phyloP scores from a whole-genome alignment of 768 basidiomycete genomes.

The Amyloporia xantha region DNA sequence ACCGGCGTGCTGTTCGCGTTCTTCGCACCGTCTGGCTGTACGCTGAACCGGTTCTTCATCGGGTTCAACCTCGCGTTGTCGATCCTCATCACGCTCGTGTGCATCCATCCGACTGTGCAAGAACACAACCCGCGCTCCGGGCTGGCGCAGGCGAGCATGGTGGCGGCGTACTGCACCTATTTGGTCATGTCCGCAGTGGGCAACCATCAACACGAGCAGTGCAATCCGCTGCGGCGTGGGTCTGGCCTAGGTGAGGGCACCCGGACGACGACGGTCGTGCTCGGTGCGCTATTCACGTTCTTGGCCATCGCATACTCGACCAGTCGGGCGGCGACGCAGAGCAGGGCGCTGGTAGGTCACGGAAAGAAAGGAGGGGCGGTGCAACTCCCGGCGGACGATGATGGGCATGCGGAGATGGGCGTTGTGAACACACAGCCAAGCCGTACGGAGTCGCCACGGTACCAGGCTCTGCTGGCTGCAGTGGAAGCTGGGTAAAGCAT shows the following conservation, averaged over 20 bases:
- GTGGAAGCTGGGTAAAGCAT: constrained; percentile 82
- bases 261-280: constrained; percentile 76
- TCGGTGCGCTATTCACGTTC: constrained; percentile 96
- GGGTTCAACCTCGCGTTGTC: constrained; percentile 85
- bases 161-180: constrained; percentile 96
- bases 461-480: constrained; percentile 91
- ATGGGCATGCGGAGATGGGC: constrained; percentile 59
- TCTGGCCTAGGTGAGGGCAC: constrained; percentile 50
- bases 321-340: constrained; percentile 91
- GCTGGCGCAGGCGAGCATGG: constrained; percentile 92
- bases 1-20: constrained; percentile 88
- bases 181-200: constrained; percentile 89
- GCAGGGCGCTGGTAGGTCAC: constrained; percentile 79
- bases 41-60: constrained; percentile 95
- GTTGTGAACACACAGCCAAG: constrained; percentile 81
- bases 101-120: constrained; percentile 81
- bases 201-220: constrained; percentile 80
- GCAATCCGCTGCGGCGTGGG: constrained; percentile 80
- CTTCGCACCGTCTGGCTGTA: constrained; percentile 83
- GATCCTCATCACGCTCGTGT: constrained; percentile 72
- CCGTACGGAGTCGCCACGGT: constrained; percentile 78
- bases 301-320: constrained; percentile 98
- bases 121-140: constrained; percentile 92
- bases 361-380: constrained; percentile 59
- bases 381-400: constrained; percentile 46